phyloP scores from a whole-genome alignment of 139 green algal genomes.

The Chlorella sp. region DNA sequence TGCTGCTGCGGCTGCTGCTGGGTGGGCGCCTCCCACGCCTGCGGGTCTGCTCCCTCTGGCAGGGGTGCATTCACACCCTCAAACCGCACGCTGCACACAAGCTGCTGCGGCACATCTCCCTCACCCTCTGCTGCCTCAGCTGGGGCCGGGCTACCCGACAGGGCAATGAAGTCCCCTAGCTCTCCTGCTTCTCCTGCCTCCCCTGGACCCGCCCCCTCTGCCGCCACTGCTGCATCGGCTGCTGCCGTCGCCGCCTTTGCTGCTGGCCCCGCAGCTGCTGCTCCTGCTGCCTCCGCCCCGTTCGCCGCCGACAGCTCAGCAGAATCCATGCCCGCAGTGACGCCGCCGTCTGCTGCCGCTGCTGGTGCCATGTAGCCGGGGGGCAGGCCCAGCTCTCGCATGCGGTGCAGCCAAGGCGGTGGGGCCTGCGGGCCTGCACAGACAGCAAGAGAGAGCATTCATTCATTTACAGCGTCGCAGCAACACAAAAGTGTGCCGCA shows the following conservation, averaged over 20 bases:
- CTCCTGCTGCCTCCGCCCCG: background rate
- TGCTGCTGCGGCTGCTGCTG: background rate
- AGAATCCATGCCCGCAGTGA: too few relatives aligned
- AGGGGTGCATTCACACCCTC: constrained; percentile 48
- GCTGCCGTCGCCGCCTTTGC: background rate
- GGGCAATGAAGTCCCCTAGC: constrained; percentile 9
- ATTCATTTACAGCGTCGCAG: too few relatives aligned
- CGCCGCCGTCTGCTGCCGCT: background rate
- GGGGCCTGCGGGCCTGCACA: constrained; percentile 31
- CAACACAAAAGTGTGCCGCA: too few relatives aligned
- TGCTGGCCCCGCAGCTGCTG: background rate
- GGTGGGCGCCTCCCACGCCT: constrained; percentile 3
- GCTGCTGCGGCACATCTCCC: constrained; percentile 15
- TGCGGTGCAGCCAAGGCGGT: constrained; percentile 56
- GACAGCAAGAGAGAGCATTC: background rate
- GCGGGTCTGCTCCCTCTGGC: constrained; percentile 24
- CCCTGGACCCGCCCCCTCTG: background rate
- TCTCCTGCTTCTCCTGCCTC: background rate
- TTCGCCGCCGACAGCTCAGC: background rate
- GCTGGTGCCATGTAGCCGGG: constrained; percentile 37
- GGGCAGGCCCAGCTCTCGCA: constrained; percentile 52
- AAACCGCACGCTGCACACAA: constrained; percentile 25
- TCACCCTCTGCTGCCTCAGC: background rate
- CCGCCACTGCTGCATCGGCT: background rate
- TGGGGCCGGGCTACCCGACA: background rate